Percentiles rank a stretch among this genome's conserved stretches.
These are phyloP conservation scores for Ajuga reptans DNA, from an alignment of 305 asterid species.

Conservation along the genomic window DNA sequence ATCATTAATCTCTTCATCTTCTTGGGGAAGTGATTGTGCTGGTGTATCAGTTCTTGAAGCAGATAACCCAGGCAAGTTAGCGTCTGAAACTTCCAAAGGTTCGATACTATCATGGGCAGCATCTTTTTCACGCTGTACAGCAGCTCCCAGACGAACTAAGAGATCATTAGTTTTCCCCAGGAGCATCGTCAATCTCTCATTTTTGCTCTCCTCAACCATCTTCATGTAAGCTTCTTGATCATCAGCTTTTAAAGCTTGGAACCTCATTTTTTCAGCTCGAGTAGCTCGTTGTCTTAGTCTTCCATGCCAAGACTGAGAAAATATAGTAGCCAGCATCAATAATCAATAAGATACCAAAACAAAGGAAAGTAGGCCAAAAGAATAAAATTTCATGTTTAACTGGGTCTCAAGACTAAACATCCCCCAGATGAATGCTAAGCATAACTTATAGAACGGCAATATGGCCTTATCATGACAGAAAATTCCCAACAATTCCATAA, in stretches of 20 bases:
- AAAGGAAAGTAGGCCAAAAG: constrained; percentile 13
- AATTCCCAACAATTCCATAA: not conserved
- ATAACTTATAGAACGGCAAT: not conserved
- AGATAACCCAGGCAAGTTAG: constrained; percentile 51
- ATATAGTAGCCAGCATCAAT: not conserved
- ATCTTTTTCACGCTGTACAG: constrained; percentile 97
- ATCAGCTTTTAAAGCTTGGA: constrained; percentile 95
- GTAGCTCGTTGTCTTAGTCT: constrained; percentile 96
- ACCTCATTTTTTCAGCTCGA: constrained; percentile 87
- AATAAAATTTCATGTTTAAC: not conserved
- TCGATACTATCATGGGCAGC: constrained; percentile 71
- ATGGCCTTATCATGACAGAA: not conserved
- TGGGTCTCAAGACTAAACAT: constrained; percentile 1
- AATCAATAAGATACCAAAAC: constrained; percentile 11
- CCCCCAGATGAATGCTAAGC: not conserved
- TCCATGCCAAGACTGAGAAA: constrained; percentile 92
- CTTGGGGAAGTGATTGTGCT: constrained; percentile 64
- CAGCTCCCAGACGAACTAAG: constrained; percentile 93
- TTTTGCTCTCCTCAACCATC: constrained; percentile 99
- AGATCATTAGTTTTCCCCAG: constrained; percentile 94
- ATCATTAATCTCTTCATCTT: constrained; percentile 60
- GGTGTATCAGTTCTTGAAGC: constrained; percentile 62
- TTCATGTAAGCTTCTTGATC: constrained; percentile 99
- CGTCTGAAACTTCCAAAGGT: constrained; percentile 50
- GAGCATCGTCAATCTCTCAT: constrained; percentile 91